These are phyloP conservation scores for Pythium periplocum DNA, from an alignment of 352 stramenopile species.

Conservation along the genomic window DNA sequence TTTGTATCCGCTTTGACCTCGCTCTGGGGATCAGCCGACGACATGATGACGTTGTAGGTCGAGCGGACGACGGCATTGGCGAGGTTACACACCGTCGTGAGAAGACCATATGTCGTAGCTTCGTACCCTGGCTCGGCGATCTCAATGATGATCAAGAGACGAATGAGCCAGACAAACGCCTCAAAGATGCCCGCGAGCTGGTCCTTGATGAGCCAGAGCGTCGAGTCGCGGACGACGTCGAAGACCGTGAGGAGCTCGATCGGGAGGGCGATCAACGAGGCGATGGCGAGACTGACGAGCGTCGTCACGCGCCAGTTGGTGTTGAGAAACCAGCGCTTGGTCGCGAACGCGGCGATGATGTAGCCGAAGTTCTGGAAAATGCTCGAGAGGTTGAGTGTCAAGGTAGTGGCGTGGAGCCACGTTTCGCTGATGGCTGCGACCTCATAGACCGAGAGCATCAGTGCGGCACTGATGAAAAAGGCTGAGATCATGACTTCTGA, in stretches of 20 bases:
- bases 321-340: slow-evolving; percentile 8
- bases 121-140: slow-evolving; percentile 16
- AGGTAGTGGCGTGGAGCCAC: background rate
- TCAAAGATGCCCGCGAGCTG: slow-evolving; percentile 1
- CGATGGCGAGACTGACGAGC: slow-evolving; percentile 2
- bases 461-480: slow-evolving; percentile 7
- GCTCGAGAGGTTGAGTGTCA: slow-evolving; percentile 5
- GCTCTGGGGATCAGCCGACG: background rate
- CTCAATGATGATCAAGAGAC: slow-evolving; percentile 13
- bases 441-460: slow-evolving; percentile 1
- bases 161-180: slow-evolving; percentile 9
- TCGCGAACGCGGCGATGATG: background rate
- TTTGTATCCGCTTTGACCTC: slow-evolving; percentile 6
- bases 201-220: slow-evolving; percentile 6
- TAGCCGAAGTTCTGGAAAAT: background rate
- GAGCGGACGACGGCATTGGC: slow-evolving; percentile 4
- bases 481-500: slow-evolving; percentile 14
- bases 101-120: slow-evolving; percentile 12
- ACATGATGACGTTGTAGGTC: slow-evolving; percentile 8
- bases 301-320: slow-evolving; percentile 13
- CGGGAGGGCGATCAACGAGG: slow-evolving; percentile 1
- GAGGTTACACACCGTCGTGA: slow-evolving; percentile 17
- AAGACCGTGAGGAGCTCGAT: slow-evolving; percentile 16
- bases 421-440: background rate
- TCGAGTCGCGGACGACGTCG: slow-evolving; percentile 7